Base-by-base conservation (phyloP, 2,329 filamentous ascomycete genomes). In the Polychaeton citri region DNA sequence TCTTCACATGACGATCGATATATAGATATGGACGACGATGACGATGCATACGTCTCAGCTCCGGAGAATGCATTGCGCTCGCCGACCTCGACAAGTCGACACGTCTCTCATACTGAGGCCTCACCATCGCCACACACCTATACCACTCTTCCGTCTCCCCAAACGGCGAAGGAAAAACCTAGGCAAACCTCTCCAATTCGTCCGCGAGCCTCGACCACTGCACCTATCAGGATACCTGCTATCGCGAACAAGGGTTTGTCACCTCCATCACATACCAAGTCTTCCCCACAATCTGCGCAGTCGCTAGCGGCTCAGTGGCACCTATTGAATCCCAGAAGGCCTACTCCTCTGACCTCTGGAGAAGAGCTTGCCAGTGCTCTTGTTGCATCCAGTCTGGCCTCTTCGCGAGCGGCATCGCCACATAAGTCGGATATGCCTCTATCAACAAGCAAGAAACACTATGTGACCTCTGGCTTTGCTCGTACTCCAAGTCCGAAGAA, bases 361-460 rank as follows among this genome's bases (percentile, higher is more conserved):
- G 71, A 78, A 39, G 76, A 76, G 0, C 69, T 87, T 6, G 76
- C 80, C 9, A 74, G 74, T 47, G 82, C 82, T 43, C 84, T 87
- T 39, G 71, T 87, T 48, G 81, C 81, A 2, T 76, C 80, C 2
- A 81, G 77, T 17, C 64, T 87, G 0, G 82, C 82, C 4, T 74
- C 79, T 34, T 62, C 50, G 48, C 46, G 51, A 51, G 49, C 52
- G 52, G 41, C 54, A 53, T 43, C 59, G 41, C 45, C 63, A 48
- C 30, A 43, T 62, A 58, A 56, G 43, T 53, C 30, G 48, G 64
- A 58, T 52, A 57, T 55, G 46, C 48, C 59, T 35, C 54, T 50
- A 50, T 50, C 50, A 53, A 46, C 49, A 50, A 46, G 38, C 19
- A 46, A 49, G 12, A 39, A 43, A 18, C 46, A 46, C 33, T 24